phyloP scores from a whole-genome alignment of 176 grass and related monocot genomes.

The Luzula sylvatica region DNA sequence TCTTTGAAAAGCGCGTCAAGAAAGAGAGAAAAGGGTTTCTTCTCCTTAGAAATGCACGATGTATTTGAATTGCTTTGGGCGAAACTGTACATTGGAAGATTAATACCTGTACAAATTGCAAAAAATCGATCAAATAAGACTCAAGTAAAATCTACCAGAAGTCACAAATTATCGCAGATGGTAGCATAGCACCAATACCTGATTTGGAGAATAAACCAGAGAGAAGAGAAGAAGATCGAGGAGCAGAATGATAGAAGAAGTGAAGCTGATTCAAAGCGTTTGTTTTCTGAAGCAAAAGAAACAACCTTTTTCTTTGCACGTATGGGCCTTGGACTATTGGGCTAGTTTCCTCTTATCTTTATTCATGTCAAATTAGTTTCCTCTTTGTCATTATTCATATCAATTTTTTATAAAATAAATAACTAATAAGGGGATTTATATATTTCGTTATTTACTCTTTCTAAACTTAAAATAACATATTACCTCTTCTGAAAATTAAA shows the following conservation, averaged over 20 bases:
- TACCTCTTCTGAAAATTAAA: too few species aligned
- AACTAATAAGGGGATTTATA: too few species aligned
- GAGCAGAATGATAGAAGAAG: background rate
- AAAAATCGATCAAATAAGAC: conserved; percentile 7
- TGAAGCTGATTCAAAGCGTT: too few species aligned
- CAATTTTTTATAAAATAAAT: too few species aligned
- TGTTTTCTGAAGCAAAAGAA: too few species aligned
- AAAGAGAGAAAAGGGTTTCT: conserved; percentile 25
- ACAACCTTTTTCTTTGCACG: too few species aligned
- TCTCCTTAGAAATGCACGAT: conserved; percentile 6
- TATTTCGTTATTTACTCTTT: too few species aligned
- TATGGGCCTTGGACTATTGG: too few species aligned
- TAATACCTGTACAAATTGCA: conserved; percentile 7
- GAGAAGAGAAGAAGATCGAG: background rate
- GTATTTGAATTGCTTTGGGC: background rate
- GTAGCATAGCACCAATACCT: background rate
- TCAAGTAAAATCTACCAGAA: background rate
- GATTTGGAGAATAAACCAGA: background rate
- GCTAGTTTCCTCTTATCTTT: background rate
- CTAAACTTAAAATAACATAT: too few species aligned
- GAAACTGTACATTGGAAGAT: conserved; percentile 8
- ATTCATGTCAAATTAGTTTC: background rate
- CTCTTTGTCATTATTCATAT: too few species aligned
- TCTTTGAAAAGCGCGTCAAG: conserved; percentile 55
- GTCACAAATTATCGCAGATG: background rate